These are phyloP conservation scores for Colletotrichum scovillei DNA, from an alignment of 2,329 filamentous ascomycete genomes.

Conservation along the genomic window DNA sequence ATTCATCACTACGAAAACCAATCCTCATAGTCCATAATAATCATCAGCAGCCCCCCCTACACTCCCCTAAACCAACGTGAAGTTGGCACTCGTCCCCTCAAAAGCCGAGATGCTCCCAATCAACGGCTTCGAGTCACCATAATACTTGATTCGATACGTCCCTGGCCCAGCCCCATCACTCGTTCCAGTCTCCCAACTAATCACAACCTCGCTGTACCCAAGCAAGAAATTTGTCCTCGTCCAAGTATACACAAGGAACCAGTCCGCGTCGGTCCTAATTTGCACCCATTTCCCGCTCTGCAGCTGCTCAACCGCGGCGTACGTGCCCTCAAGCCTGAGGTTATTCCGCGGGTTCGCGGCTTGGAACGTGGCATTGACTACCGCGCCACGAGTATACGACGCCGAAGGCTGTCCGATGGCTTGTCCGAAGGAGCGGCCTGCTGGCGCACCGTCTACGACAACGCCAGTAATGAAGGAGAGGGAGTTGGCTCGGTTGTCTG, in stretches of 20 bases:
- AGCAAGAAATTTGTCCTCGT: slow-evolving; percentile 74
- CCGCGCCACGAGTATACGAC: slow-evolving; percentile 69
- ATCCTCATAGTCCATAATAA: too few species aligned
- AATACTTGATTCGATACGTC: slow-evolving; percentile 84
- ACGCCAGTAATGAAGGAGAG: slow-evolving; percentile 85
- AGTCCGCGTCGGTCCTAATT: slow-evolving; percentile 81
- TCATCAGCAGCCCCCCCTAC: neutral
- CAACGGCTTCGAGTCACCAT: slow-evolving; percentile 81
- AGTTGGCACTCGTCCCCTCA: slow-evolving; percentile 72
- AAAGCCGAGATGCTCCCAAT: slow-evolving; percentile 73
- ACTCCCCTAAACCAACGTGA: slow-evolving; percentile 49
- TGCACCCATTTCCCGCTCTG: slow-evolving; percentile 66
- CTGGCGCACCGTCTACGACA: slow-evolving; percentile 75
- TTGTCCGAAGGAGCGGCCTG: slow-evolving; percentile 77
- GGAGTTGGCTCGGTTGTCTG: slow-evolving; percentile 81
- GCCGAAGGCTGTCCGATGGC: slow-evolving; percentile 65
- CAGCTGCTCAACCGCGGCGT: slow-evolving; percentile 77
- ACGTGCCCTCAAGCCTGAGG: slow-evolving; percentile 81
- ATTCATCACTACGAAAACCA: neutral
- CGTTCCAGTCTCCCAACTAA: slow-evolving; percentile 80
- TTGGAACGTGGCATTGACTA: slow-evolving; percentile 77
- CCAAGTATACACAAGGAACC: slow-evolving; percentile 87
- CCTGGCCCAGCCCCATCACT: slow-evolving; percentile 61
- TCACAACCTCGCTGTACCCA: slow-evolving; percentile 80
- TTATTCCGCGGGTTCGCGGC: slow-evolving; percentile 94